Evolutionary conservation across 495 filamentous ascomycete genomes (phyloP), one percentile per base, ranked within the genome.

Genomic region (Neurospora sp.): DNA sequence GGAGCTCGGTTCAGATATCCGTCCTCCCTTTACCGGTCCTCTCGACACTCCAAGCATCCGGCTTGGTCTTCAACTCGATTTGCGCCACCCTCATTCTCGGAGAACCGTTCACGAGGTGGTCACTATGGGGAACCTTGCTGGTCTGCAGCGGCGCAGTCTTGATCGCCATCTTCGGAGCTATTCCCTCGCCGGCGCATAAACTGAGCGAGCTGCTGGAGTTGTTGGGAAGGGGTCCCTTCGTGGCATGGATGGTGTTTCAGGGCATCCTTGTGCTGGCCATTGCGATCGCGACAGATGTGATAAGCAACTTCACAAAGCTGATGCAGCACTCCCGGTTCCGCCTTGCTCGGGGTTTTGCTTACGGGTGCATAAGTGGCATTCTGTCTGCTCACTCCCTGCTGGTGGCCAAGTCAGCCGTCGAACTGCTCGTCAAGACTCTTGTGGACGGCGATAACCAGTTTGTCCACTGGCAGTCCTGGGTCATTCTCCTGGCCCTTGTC

Each of bases 61-160:
- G 96, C 31, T 87, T 99, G 40, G 96, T 98, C 40, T 99, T 99
- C 85, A 99, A 99, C 84, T 97, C 95, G 44, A 92, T 97, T 72
- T 98, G 96, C 82, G 96, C 96, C 48, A 94, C 94, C 3, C 83
- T 99, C 48, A 94, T 99, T 77, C 88, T 99, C 41, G 89, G 92
- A 41, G 96, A 99, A 83, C 91, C 94, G 3, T 99, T 98, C 82
- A 99, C 96, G 27, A 87, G 89, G 78, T 94, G 93, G 87, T 97
- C 94, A 5, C 87, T 97, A 39, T 87, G 92, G 76, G 96, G 96
- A 20, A 99, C 96, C 6, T 76, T 94, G 39, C 88, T 99, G 31
- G 96, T 98, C 18, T 94, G 91, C 72, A 83, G 85, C 40, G 96
- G 96, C 45, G 96, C 96, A 3, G 84, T 94, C 20, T 81, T 98